Conservation (phyloP, 1,139 yeast species). For the Hansenula sp. region DNA sequence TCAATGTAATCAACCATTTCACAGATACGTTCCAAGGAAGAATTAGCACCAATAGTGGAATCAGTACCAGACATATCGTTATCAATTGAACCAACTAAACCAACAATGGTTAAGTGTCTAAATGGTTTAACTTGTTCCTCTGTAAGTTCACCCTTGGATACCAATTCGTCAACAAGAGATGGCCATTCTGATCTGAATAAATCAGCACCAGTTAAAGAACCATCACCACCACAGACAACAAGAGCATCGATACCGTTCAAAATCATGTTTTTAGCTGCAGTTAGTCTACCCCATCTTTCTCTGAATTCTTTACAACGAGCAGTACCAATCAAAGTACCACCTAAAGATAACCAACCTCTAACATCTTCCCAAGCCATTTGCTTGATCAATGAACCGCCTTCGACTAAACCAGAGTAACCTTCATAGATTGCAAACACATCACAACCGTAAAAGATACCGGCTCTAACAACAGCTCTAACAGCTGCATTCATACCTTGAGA, state of each 20-base stretch:
- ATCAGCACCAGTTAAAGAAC: constrained; percentile 82
- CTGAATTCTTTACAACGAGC: constrained; percentile 69
- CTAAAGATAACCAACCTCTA: constrained; percentile 66
- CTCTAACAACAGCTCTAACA: constrained; percentile 73
- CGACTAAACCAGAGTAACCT: constrained; percentile 74
- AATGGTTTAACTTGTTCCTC: constrained; percentile 47
- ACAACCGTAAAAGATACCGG: constrained; percentile 68
- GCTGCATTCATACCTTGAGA: constrained; percentile 87
- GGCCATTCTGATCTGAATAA: constrained; percentile 80
- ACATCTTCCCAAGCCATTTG: constrained; percentile 77
- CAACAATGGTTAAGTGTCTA: constrained; percentile 64
- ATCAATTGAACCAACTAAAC: constrained; percentile 78
- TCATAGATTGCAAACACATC: constrained; percentile 71
- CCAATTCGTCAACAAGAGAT: constrained; percentile 56
- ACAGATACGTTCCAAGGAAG: constrained; percentile 72
- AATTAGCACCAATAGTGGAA: constrained; percentile 77
- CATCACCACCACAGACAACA: constrained; percentile 84
- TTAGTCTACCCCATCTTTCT: constrained; percentile 63
- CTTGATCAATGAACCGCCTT: constrained; percentile 57
- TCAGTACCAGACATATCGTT: constrained; percentile 83
- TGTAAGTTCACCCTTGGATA: constrained; percentile 44
- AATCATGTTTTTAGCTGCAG: constrained; percentile 65
- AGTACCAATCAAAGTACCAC: constrained; percentile 82
- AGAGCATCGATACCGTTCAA: constrained; percentile 73
- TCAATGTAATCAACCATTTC: constrained; percentile 78